Evolutionary conservation across 805 yeast genomes (phyloP).

Genomic region (Barnettozyma populi): DNA sequence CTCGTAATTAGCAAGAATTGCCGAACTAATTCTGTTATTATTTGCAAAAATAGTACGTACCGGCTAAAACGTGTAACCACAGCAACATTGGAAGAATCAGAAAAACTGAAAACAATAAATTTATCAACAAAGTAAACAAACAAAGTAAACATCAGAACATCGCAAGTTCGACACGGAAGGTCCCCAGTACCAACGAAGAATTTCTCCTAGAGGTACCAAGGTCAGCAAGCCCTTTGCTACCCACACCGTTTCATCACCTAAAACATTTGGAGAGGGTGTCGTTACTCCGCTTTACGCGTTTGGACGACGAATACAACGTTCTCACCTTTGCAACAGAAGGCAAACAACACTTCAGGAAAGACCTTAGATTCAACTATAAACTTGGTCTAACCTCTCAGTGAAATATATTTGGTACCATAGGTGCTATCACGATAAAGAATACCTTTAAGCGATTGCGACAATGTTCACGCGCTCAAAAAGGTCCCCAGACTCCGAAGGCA

Average conservation of each 20-base stretch:
- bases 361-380: neutral
- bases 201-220: neutral
- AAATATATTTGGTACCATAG: neutral
- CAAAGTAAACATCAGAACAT: neutral
- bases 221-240: neutral
- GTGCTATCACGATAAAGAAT: neutral
- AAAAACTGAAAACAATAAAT: neutral
- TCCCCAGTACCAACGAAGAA: neutral
- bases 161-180: neutral
- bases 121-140: neutral
- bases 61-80: neutral
- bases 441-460: neutral
- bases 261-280: neutral
- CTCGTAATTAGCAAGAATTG: no score
- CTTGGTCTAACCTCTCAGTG: neutral
- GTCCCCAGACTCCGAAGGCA: slow-evolving; percentile 7
- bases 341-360: neutral
- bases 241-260: neutral
- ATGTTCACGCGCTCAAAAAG: slow-evolving; percentile 16
- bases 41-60: neutral
- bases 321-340: neutral
- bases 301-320: neutral
- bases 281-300: neutral
- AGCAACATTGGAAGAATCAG: neutral
- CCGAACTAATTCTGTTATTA: no score